Conservation (phyloP, 768 basidiomycete genomes). For the Russula ochroleuca region DNA sequence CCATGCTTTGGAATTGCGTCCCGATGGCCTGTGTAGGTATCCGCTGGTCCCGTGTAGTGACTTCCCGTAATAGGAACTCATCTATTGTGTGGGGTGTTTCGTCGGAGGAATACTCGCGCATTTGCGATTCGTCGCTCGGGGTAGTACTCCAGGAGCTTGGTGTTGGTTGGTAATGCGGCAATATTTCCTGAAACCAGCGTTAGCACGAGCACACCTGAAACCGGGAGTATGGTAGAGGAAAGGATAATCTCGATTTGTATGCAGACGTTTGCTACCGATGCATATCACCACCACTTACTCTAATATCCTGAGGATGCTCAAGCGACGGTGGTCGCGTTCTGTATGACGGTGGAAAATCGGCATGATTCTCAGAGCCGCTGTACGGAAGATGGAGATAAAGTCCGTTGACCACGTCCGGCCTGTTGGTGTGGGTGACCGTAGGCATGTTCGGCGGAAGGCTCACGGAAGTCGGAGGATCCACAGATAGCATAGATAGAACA, state of each 20-base stretch:
- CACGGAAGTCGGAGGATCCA: slow-evolving; percentile 67
- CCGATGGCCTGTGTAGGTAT: background rate
- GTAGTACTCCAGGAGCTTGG: background rate
- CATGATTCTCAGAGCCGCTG: background rate
- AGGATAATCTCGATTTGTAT: background rate
- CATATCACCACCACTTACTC: slow-evolving; percentile 1
- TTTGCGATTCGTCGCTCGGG: background rate
- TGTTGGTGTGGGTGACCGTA: background rate
- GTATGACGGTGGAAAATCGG: slow-evolving; percentile 17
- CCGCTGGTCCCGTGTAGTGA: background rate
- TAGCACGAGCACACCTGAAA: background rate
- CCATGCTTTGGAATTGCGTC: background rate
- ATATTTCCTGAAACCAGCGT: slow-evolving; percentile 5
- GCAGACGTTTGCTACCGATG: background rate
- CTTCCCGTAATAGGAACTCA: background rate
- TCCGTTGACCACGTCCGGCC: background rate
- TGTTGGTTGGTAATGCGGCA: slow-evolving; percentile 2
- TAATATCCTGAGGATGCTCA: slow-evolving; percentile 1
- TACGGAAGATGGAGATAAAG: background rate
- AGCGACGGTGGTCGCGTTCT: slow-evolving; percentile 17
- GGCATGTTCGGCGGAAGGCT: slow-evolving; percentile 16
- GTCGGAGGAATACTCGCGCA: background rate
- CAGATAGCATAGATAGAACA: slow-evolving; percentile 78
- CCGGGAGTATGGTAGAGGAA: background rate
- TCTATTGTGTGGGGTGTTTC: background rate